Conservation (phyloP, 2,329 filamentous ascomycete species). For the Fusarium algeriense region DNA sequence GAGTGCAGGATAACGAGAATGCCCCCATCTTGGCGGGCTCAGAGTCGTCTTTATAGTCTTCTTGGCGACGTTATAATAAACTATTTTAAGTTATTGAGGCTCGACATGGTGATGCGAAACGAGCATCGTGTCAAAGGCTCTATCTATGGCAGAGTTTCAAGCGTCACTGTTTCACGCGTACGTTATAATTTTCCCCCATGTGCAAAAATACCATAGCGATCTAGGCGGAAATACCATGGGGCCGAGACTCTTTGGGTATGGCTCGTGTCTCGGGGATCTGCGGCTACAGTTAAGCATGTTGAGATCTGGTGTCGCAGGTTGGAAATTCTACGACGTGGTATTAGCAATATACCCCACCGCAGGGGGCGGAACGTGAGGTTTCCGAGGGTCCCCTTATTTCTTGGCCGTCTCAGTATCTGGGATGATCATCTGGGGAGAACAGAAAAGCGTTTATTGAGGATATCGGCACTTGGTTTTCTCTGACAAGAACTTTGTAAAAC, state of each 20-base stretch:
- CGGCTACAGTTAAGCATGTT: slow-evolving; percentile 13
- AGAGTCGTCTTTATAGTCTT: neutral
- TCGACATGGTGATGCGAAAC: slow-evolving; percentile 10
- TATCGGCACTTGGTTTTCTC: slow-evolving; percentile 1
- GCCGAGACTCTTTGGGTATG: neutral
- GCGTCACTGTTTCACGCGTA: slow-evolving; percentile 16
- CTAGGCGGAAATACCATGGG: neutral
- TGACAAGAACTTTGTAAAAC: neutral
- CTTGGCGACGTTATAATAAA: slow-evolving; percentile 30
- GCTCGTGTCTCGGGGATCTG: slow-evolving; percentile 10
- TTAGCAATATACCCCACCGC: neutral
- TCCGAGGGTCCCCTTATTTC: slow-evolving; percentile 4
- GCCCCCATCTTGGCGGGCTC: neutral
- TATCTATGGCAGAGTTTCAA: slow-evolving; percentile 10
- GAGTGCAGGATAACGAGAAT: slow-evolving; percentile 12
- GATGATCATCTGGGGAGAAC: slow-evolving; percentile 7
- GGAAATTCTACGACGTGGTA: slow-evolving; percentile 1
- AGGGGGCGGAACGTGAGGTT: neutral
- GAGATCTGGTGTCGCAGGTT: slow-evolving; percentile 10
- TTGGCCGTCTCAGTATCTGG: slow-evolving; percentile 4
- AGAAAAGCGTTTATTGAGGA: neutral
- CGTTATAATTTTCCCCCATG: neutral
- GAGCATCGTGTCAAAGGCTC: slow-evolving; percentile 5
- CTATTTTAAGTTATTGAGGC: slow-evolving; percentile 29
- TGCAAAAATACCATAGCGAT: neutral